These are phyloP conservation scores for Globisporangium canariense DNA, from an alignment of 352 stramenopile genomes.

Conservation along the genomic window DNA sequence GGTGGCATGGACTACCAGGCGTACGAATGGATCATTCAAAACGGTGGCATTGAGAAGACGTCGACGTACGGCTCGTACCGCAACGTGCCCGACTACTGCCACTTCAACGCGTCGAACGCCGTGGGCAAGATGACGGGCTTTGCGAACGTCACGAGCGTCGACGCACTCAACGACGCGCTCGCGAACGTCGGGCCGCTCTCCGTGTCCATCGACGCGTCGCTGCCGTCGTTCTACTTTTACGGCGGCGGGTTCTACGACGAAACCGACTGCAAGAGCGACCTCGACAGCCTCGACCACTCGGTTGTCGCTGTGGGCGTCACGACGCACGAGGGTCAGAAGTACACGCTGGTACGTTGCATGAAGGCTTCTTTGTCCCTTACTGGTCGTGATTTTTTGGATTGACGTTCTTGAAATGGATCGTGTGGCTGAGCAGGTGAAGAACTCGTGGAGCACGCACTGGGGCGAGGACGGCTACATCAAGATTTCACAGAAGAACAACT, in stretches of 20 bases:
- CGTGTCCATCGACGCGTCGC: constrained; percentile 84
- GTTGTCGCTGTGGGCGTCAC: constrained; percentile 91
- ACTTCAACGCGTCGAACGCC: constrained; percentile 76
- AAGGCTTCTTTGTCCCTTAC: too few species aligned
- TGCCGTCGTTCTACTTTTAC: constrained; percentile 90
- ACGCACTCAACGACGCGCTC: constrained; percentile 80
- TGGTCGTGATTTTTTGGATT: neutral
- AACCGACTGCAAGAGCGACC: constrained; percentile 83
- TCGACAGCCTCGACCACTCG: constrained; percentile 92
- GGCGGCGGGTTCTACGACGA: constrained; percentile 85
- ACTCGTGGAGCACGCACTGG: constrained; percentile 94
- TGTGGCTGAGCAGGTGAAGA: constrained; percentile 62
- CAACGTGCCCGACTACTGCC: constrained; percentile 86
- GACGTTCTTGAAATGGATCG: neutral
- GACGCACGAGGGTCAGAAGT: constrained; percentile 86
- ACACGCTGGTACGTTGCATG: constrained; percentile 64
- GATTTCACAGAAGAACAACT: constrained; percentile 91
- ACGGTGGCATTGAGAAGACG: constrained; percentile 75
- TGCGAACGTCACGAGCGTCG: constrained; percentile 73
- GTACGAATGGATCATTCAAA: constrained; percentile 86
- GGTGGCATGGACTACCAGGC: constrained; percentile 89
- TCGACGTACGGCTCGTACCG: constrained; percentile 85
- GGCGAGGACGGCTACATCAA: constrained; percentile 92
- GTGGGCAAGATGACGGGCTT: constrained; percentile 76
- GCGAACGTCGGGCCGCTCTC: constrained; percentile 79